These are phyloP conservation scores for Echria macrotheca DNA, from an alignment of 495 filamentous ascomycete species.

Conservation along the genomic window DNA sequence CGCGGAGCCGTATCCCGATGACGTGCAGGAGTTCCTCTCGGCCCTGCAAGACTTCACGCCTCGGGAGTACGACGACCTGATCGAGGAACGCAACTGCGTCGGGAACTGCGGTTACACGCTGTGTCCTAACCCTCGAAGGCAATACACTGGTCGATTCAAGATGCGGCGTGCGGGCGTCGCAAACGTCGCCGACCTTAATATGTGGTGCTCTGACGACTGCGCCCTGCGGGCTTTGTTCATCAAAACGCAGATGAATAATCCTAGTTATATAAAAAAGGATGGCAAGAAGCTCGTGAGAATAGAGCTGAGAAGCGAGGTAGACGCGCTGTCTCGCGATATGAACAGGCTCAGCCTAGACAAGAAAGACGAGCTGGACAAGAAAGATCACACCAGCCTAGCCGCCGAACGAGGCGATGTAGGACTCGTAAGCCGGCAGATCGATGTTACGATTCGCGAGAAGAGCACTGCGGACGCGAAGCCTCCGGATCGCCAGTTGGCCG, in stretches of 20 bases:
- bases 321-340: background rate
- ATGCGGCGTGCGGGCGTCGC: constrained; percentile 29
- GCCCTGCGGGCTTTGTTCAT: constrained; percentile 73
- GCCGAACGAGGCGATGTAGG: constrained; percentile 48
- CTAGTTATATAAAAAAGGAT: constrained; percentile 17
- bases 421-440: constrained; percentile 16
- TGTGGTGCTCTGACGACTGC: constrained; percentile 83
- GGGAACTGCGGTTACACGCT: constrained; percentile 76
- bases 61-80: constrained; percentile 76
- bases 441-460: constrained; percentile 49
- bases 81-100: constrained; percentile 79
- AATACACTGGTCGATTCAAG: constrained; percentile 14
- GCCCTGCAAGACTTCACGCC: constrained; percentile 70
- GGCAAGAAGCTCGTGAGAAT: constrained; percentile 35
- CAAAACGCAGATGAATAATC: constrained; percentile 67
- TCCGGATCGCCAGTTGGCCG: constrained; percentile 15
- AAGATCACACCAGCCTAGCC: constrained; percentile 41
- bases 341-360: background rate
- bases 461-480: constrained; percentile 26
- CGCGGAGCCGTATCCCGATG: constrained; percentile 50
- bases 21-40: constrained; percentile 52
- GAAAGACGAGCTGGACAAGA: constrained; percentile 2
- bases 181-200: constrained; percentile 63
- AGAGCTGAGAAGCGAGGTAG: constrained; percentile 33
- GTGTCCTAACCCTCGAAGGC: constrained; percentile 43